Base-by-base conservation (phyloP, 352 stramenopile genomes). In the Globisporangium polare region DNA sequence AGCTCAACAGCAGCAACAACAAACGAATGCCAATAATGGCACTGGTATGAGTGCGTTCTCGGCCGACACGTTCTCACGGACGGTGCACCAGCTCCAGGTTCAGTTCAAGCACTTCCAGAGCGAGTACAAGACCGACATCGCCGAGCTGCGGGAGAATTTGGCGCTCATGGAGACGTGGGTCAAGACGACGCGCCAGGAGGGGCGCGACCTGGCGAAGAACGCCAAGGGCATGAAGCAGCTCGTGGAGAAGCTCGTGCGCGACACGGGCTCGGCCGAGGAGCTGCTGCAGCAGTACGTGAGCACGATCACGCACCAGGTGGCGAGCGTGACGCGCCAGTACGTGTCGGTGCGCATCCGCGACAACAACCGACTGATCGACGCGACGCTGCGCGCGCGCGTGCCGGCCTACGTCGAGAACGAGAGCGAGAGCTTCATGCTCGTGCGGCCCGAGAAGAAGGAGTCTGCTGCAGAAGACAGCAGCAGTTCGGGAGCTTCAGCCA, bases 241-340 rank as follows among this genome's bases (percentile, higher is more conserved):
- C 15, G 75, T 93, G 1, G 83, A 90, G 68, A 90, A 90, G 58
- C 71, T 90, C 2, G 77, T 93, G 67, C 83, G 83, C 2, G 80
- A 90, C 50, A 89, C 80, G 24, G 81, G 80, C 10, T 83, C 74
- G 7, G 81, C 78, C 0, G 80, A 92, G 60, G 70, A 86, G 45
- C 60, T 94, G 47, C 69, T 94, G 31, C 84, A 91, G 68, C 82
- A 89, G 65, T 92, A 92, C 57, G 83, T 94, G 63, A 89, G 83
- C 55, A 90, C 83, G 22, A 92, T 94, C 56, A 92, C 84, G 45
- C 82, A 94, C 59, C 84, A 94, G 53, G 84, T 94, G 26, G 84
- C 84, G 59, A 90, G 80, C 60, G 80, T 92, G 51, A 94, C 84
- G 24, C 74, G 84, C 31, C 78, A 92, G 59, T 92, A 92, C 62